phyloP scores from a whole-genome alignment of 371 early-diverging fungal species.

The Parasitella parasitica region DNA sequence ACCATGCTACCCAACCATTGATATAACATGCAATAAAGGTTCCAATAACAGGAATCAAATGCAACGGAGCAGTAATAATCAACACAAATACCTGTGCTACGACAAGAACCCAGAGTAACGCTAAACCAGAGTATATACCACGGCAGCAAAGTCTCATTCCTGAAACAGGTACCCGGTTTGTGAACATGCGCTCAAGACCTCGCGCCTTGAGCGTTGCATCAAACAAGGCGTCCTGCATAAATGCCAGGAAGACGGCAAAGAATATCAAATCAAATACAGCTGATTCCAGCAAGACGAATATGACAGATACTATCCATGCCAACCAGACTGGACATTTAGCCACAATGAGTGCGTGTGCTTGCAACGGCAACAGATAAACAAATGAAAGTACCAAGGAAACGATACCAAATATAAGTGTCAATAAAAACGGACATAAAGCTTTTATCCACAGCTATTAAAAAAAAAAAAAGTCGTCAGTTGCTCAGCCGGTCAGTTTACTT shows the following conservation, averaged over 20 bases:
- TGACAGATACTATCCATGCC: constrained; percentile 56
- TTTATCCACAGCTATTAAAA: constrained; percentile 46
- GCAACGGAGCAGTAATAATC: constrained; percentile 58
- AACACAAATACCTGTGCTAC: constrained; percentile 39
- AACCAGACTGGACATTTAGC: constrained; percentile 57
- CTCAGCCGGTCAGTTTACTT: not conserved
- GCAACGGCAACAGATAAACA: constrained; percentile 41
- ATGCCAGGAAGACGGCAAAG: constrained; percentile 53
- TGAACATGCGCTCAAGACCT: constrained; percentile 53
- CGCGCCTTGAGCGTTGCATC: constrained; percentile 53
- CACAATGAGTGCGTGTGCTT: constrained; percentile 57
- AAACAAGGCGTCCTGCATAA: constrained; percentile 57
- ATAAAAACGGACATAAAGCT: constrained; percentile 42
- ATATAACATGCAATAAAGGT: constrained; percentile 55
- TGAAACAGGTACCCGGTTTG: constrained; percentile 32
- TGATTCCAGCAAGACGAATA: constrained; percentile 57
- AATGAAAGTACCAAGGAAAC: constrained; percentile 39
- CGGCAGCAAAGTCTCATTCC: constrained; percentile 42
- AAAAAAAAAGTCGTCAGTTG: constrained; percentile 42
- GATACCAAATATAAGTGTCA: constrained; percentile 42
- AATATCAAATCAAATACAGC: constrained; percentile 50
- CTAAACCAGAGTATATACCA: constrained; percentile 36
- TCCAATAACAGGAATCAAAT: constrained; percentile 62
- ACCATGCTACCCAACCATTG: constrained; percentile 58
- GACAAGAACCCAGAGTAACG: constrained; percentile 25